Conservation (phyloP, 1,284 basidiomycete species). For the Malassezia globosa region DNA sequence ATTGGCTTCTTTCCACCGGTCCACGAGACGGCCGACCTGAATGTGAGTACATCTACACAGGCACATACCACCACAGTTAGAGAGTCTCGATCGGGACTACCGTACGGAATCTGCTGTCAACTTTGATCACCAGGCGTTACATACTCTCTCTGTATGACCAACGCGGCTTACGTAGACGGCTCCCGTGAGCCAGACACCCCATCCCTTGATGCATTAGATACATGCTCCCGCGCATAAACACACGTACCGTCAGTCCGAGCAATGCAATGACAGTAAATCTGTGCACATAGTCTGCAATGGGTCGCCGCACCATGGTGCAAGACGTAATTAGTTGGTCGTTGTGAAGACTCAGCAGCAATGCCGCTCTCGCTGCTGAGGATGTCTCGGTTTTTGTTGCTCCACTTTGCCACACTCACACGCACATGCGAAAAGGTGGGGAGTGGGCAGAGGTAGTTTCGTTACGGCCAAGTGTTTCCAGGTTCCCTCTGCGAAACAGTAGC, state of each 20-base stretch:
- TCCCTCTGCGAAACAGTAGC: too few relatives aligned
- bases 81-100: constrained; percentile 1
- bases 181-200: constrained; percentile 16
- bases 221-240: not conserved
- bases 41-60: not conserved
- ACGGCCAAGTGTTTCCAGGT: too few relatives aligned
- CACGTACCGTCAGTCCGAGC: constrained; percentile 8
- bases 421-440: too few relatives aligned
- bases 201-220: constrained; percentile 6
- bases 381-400: too few relatives aligned
- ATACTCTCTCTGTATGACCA: constrained; percentile 14
- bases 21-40: constrained; percentile 6
- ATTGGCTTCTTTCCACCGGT: not conserved
- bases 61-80: constrained; percentile 10
- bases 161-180: constrained; percentile 17
- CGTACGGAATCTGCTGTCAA: constrained; percentile 10
- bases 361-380: too few relatives aligned
- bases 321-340: too few relatives aligned
- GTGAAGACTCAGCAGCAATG: too few relatives aligned
- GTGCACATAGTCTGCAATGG: constrained; percentile 13
- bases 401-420: too few relatives aligned
- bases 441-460: too few relatives aligned
- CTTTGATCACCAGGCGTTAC: not conserved
- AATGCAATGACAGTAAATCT: constrained; percentile 8
- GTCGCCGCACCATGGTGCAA: constrained; percentile 7